Evolutionary conservation across 2,329 filamentous ascomycete genomes (phyloP).

Genomic region (Myriosclerotinia duriaeana): DNA sequence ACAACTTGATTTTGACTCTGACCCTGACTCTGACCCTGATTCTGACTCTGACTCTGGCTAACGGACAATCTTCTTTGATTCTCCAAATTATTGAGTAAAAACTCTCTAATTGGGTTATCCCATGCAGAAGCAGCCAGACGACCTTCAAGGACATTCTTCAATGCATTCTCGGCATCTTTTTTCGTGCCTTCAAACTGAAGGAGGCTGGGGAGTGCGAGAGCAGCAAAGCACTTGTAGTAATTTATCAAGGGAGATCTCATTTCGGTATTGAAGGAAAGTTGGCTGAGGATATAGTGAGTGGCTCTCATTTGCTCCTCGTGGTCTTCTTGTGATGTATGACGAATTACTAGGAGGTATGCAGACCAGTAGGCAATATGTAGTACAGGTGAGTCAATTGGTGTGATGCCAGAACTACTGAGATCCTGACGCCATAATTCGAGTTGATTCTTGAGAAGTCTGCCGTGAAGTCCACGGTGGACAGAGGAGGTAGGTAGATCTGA

Average conservation of each 20-base stretch:
- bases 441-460: conserved; percentile 54
- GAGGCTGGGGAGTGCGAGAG: conserved; percentile 62
- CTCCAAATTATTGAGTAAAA: conserved; percentile 29
- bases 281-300: conserved; percentile 56
- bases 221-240: conserved; percentile 61
- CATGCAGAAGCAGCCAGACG: conserved; percentile 52
- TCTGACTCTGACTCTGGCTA: neutral
- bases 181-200: conserved; percentile 54
- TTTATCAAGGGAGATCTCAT: conserved; percentile 64
- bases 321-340: conserved; percentile 49
- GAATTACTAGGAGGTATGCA: conserved; percentile 62
- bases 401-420: conserved; percentile 57
- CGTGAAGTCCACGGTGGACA: conserved; percentile 46
- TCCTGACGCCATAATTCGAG: conserved; percentile 66
- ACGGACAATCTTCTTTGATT: conserved; percentile 1
- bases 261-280: conserved; percentile 56
- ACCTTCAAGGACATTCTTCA: conserved; percentile 57
- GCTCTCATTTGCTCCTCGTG: conserved; percentile 60
- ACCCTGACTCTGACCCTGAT: neutral
- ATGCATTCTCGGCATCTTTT: conserved; percentile 56
- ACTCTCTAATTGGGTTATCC: conserved; percentile 55
- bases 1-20: neutral
- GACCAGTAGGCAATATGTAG: conserved; percentile 71
- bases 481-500: conserved; percentile 47
- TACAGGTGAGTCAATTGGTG: conserved; percentile 50